Evolutionary conservation across 495 filamentous ascomycete species (phyloP).

Genomic region (Penicillium odoratum): DNA sequence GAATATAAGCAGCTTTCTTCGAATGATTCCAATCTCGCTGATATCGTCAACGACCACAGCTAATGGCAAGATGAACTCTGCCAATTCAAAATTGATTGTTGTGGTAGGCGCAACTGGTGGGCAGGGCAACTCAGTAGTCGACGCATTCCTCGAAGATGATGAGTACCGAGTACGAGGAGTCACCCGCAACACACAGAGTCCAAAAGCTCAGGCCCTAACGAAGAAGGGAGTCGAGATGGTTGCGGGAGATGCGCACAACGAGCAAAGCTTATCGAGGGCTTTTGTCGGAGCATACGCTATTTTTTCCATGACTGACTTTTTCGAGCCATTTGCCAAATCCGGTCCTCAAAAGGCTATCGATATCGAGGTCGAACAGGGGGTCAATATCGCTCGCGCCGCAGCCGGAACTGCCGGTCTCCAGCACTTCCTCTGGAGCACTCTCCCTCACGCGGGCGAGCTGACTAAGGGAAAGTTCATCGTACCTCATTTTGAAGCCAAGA

Average conservation of each 20-base stretch:
- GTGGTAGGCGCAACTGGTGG: conserved; percentile 28
- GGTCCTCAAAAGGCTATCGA: conserved; percentile 14
- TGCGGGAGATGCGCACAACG: conserved; percentile 41
- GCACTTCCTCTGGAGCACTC: conserved; percentile 18
- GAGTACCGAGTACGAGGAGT: conserved; percentile 37
- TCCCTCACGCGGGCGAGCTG: not conserved
- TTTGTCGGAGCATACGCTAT: conserved; percentile 48
- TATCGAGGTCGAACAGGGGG: conserved; percentile 36
- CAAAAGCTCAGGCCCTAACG: conserved; percentile 30
- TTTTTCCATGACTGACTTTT: conserved; percentile 8
- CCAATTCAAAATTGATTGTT: conserved; percentile 17
- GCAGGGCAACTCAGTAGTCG: conserved; percentile 45
- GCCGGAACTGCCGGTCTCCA: conserved; percentile 35
- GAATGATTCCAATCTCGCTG: too few relatives aligned
- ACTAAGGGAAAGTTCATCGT: conserved; percentile 18
- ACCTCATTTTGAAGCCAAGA: conserved; percentile 32
- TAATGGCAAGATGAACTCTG: too few relatives aligned
- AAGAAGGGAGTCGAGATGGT: conserved; percentile 52
- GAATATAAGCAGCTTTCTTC: too few relatives aligned
- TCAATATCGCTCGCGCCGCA: conserved; percentile 44
- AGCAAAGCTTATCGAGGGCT: conserved; percentile 37
- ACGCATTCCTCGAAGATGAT: conserved; percentile 30
- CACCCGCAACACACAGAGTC: conserved; percentile 37
- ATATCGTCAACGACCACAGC: too few relatives aligned
- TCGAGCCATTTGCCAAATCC: not conserved